Percentiles rank a stretch among this genome's conserved stretches.
phyloP scores from a whole-genome alignment of 768 basidiomycete genomes.

The Guyanaporus albipodus region DNA sequence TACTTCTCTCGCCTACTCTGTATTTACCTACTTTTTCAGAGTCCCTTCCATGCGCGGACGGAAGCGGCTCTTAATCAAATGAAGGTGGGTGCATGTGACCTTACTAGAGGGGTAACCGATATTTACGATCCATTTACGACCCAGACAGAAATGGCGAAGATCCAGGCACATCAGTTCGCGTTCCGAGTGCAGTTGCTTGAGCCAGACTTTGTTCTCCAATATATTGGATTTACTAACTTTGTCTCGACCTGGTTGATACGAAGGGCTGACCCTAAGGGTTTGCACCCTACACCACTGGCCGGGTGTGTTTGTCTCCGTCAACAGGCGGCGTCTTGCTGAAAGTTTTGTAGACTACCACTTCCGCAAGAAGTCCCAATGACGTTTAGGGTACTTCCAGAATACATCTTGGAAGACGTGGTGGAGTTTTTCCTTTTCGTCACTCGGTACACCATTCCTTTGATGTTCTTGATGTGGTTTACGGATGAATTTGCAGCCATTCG shows the following conservation, averaged over 20 bases:
- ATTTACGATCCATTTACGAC: conserved; percentile 1
- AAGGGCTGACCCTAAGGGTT: conserved; percentile 75
- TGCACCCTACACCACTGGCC: conserved; percentile 66
- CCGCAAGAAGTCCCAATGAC: conserved; percentile 79
- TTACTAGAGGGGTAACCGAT: background rate
- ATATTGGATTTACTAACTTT: conserved; percentile 82
- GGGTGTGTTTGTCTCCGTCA: conserved; percentile 46
- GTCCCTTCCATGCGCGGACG: conserved; percentile 68
- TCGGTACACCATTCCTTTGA: conserved; percentile 46
- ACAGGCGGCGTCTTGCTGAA: conserved; percentile 1
- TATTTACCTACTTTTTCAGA: conserved; percentile 37
- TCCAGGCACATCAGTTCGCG: conserved; percentile 70
- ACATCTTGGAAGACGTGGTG: conserved; percentile 89
- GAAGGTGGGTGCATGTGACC: conserved; percentile 49
- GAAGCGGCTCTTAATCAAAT: conserved; percentile 73
- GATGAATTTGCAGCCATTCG: conserved; percentile 40
- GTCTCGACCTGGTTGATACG: conserved; percentile 93
- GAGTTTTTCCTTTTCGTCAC: conserved; percentile 84
- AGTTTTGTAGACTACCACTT: conserved; percentile 66
- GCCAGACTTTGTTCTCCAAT: conserved; percentile 75
- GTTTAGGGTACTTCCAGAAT: conserved; percentile 90
- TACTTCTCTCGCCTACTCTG: background rate
- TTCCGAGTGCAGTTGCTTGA: conserved; percentile 85
- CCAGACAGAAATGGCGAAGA: conserved; percentile 65
- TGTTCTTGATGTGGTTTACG: background rate